Evolutionary conservation across 116 monocot species (phyloP), one percentile per base, ranked within the genome.

Genomic region (Phalaenopsis hybrid): DNA sequence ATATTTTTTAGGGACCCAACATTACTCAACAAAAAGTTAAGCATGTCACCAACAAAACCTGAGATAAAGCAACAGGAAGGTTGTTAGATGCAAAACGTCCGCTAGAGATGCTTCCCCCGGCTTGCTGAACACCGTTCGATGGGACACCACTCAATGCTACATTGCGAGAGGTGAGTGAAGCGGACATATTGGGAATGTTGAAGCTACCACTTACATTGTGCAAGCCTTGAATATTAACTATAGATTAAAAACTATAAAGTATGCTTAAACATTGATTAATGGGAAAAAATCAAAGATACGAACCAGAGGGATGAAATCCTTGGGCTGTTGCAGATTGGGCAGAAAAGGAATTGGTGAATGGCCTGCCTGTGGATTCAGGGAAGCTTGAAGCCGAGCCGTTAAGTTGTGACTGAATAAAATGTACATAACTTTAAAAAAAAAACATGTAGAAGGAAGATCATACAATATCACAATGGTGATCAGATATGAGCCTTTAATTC

Each of bases 21-120:
- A 41, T 73, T 73, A 73, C 34, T 41, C 16, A 16, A 16, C 33
- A 17, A 17, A 41, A 73, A 41, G 43, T 15, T 16, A 73, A 73
- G 33, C 41, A 43, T 16, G 41, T 12, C 73, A 73, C 1, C 1
- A 16, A 16, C 33, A 5, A 65, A 63, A 93, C 93, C 91, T 93
- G 93, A 72, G 93, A 88, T 33, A 93, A 67, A 70, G 85, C 84
- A 79, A 86, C 78, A 0, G 89, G 84, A 82, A 93, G 81, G 82
- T 89, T 91, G 69, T 88, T 93, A 55, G 91, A 83, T 78, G 85
- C 51, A 86, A 91, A 93, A n/a, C 93, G 81, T n/a, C 91, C 91
- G 82, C 78, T 75, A 74, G 89, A 86, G 55, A 55, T 55, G 82
- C 84, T 86, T 79, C 89, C 93, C 8, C 85, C 88, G 57, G 88